Conservation (phyloP, 2,329 filamentous ascomycete species). For the Venturia pyrina region DNA sequence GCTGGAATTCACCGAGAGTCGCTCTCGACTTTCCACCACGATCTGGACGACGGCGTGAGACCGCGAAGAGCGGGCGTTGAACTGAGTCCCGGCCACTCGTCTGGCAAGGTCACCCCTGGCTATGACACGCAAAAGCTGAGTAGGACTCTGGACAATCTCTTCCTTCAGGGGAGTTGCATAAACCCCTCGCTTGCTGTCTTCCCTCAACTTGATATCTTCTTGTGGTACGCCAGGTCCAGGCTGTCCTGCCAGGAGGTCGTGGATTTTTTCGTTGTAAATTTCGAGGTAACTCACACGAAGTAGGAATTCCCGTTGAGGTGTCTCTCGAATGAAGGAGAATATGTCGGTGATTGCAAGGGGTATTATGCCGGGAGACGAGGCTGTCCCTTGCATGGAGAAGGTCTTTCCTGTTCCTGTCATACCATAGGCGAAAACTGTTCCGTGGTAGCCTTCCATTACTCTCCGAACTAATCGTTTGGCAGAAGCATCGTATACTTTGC, state of each 20-base stretch:
- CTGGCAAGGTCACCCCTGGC: conserved; percentile 86
- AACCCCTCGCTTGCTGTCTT: conserved; percentile 92
- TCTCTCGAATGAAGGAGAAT: conserved; percentile 97
- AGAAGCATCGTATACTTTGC: conserved; percentile 84
- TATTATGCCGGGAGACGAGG: conserved; percentile 90
- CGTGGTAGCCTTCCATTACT: conserved; percentile 98
- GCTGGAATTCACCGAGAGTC: conserved; percentile 44
- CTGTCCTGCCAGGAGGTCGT: conserved; percentile 65
- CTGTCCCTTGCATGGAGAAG: conserved; percentile 98
- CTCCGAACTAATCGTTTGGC: conserved; percentile 89
- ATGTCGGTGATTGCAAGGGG: conserved; percentile 97
- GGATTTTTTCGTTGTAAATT: conserved; percentile 97
- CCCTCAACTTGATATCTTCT: conserved; percentile 93
- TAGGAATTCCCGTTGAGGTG: conserved; percentile 85
- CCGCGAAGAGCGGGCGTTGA: conserved; percentile 91
- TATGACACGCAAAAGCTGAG: conserved; percentile 88
- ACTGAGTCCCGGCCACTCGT: conserved; percentile 88
- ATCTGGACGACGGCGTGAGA: conserved; percentile 98
- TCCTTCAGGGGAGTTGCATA: conserved; percentile 95
- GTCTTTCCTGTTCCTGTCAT: conserved; percentile 99
- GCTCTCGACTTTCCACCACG: conserved; percentile 91
- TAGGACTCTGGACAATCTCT: conserved; percentile 96
- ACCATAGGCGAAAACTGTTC: conserved; percentile 95
- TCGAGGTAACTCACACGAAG: conserved; percentile 95
- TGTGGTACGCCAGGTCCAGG: conserved; percentile 42